Evolutionary conservation across 305 asterid genomes (phyloP).

Genomic region (Fraxinus albicans): DNA sequence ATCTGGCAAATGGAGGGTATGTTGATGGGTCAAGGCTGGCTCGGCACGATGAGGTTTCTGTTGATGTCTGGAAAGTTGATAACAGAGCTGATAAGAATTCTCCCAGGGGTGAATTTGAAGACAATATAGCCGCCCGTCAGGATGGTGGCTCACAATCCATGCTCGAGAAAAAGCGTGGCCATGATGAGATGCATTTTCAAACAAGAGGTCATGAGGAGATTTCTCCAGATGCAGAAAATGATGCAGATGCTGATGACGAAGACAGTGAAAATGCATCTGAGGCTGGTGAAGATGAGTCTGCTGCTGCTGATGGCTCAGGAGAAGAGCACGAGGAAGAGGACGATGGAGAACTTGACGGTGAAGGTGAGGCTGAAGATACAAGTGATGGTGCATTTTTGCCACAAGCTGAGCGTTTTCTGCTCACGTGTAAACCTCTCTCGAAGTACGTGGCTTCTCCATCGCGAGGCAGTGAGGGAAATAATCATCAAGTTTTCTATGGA

Average conservation of each 20-base stretch:
- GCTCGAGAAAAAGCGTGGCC: background rate
- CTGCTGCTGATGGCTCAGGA: slow-evolving; percentile 80
- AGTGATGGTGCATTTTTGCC: slow-evolving; percentile 57
- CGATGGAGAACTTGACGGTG: slow-evolving; percentile 75
- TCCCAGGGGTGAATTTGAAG: slow-evolving; percentile 79
- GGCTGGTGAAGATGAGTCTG: slow-evolving; percentile 87
- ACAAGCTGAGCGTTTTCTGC: slow-evolving; percentile 61
- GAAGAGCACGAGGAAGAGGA: slow-evolving; percentile 89
- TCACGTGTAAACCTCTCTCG: slow-evolving; percentile 73
- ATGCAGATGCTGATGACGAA: slow-evolving; percentile 61
- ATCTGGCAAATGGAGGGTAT: slow-evolving; percentile 43
- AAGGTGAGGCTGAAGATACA: slow-evolving; percentile 86
- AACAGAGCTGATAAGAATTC: slow-evolving; percentile 97
- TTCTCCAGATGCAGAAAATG: slow-evolving; percentile 62
- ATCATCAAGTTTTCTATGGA: slow-evolving; percentile 68
- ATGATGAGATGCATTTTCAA: background rate
- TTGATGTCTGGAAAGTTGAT: slow-evolving; percentile 76
- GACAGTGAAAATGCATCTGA: slow-evolving; percentile 83
- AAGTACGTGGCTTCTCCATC: slow-evolving; percentile 56
- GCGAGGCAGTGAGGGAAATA: slow-evolving; percentile 41
- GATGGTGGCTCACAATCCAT: slow-evolving; percentile 14
- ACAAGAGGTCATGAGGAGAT: slow-evolving; percentile 36
- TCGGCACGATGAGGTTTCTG: slow-evolving; percentile 45
- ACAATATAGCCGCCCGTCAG: slow-evolving; percentile 63
- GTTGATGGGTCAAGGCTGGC: slow-evolving; percentile 45